Evolutionary conservation across 2,329 filamentous ascomycete species (phyloP), one percentile per base, ranked within the genome.

Genomic region (Exophiala sp.): DNA sequence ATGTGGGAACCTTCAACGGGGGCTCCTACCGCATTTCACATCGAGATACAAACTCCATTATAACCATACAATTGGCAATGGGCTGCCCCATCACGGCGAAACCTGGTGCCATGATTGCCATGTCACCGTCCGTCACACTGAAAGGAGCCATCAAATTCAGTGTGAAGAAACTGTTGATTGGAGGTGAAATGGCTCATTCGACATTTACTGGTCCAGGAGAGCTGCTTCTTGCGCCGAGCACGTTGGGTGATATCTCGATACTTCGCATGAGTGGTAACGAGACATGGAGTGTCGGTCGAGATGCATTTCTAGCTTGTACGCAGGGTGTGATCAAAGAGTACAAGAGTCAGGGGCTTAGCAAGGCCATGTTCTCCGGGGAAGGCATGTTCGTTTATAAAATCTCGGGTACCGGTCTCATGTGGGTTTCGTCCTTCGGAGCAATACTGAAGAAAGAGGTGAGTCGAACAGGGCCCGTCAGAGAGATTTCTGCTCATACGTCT

Each of bases 1-100:
- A 96, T 63, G 83, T 95, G 1, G 94, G 94, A n/a, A 94, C 88
- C 0, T 99, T 97, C 77, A 97, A 97, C 68, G 94, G 94, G 12
- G 94, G 94, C 10, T 92, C 88, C 66, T 99, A 92, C 69, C 82
- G 94, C 40, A 91, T 97, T 67, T 94, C 89, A 65, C 94, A 99
- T 68, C 81, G 94, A 18, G 91, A 96, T 70, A 86, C 84, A 54
- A 99, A 97, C 69, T 91, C 88, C 1, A 86, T 96, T 62, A 72
- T 96, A 58, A 97, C 91, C 0, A 72, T 96, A 18, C 92, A 96
- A 70, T 74, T 97, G 42, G 92, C 92, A 10, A 87, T 94, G 69
- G 91, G 91, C 2, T 95, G 89, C 65, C 92, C 92, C 0, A 71
- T 97, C 47, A 79, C 77, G 18, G 89, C 84, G 2, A 94, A 89